Percentiles rank a stretch among this genome's conserved stretches.
These are phyloP conservation scores for Hymenotorrendiella dingleyae DNA, from an alignment of 2,329 filamentous ascomycete genomes.

Conservation along the genomic window DNA sequence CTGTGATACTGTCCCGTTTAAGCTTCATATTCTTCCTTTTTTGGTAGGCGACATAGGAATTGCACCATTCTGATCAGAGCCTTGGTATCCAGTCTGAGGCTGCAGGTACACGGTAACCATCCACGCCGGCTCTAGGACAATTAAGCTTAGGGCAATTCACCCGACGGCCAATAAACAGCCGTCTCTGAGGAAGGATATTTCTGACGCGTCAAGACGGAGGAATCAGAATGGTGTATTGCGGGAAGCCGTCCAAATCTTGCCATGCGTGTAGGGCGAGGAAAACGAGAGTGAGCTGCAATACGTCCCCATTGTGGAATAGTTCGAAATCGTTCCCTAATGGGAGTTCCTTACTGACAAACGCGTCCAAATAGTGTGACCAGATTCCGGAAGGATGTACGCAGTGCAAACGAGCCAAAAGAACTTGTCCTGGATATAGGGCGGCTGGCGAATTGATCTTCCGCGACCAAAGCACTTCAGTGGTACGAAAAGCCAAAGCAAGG, in stretches of 20 bases:
- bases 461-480: constrained; percentile 50
- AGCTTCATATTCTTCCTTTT: no score
- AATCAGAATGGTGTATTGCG: constrained; percentile 53
- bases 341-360: constrained; percentile 4
- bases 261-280: constrained; percentile 50
- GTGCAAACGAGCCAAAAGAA: constrained; percentile 45
- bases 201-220: no score
- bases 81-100: background rate
- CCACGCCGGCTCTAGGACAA: background rate
- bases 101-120: background rate
- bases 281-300: constrained; percentile 38
- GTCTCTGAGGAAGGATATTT: background rate
- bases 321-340: background rate
- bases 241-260: constrained; percentile 52
- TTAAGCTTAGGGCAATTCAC: background rate
- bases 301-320: no score
- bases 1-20: no score
- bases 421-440: constrained; percentile 51
- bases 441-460: constrained; percentile 52
- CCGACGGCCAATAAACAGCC: no score
- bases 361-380: constrained; percentile 52
- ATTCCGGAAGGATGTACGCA: constrained; percentile 46
- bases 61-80: background rate
- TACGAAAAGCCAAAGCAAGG: constrained; percentile 38
- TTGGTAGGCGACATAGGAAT: background rate